Conservation (phyloP, 2,329 filamentous ascomycete species). For the Nemania abortiva region DNA sequence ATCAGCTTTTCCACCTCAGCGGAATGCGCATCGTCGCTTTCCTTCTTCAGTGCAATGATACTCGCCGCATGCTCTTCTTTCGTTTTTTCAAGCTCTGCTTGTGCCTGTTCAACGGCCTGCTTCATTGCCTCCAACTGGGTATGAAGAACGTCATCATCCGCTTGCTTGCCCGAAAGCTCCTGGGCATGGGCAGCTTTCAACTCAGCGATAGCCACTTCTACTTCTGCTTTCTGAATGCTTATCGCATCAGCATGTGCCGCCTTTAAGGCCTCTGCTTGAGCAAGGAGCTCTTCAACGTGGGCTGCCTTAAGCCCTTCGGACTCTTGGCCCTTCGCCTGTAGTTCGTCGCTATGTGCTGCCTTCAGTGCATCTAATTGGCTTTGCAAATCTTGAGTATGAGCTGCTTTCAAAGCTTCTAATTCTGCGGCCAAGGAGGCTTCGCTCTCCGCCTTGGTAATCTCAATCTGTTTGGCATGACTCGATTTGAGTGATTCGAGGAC, state of each 20-base stretch:
- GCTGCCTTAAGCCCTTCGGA: conserved; percentile 45
- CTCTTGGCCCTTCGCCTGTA: conserved; percentile 53
- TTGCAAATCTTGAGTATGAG: conserved; percentile 59
- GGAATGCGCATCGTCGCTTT: conserved; percentile 56
- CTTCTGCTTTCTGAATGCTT: conserved; percentile 34
- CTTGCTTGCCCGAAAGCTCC: conserved; percentile 45
- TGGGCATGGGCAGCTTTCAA: conserved; percentile 48
- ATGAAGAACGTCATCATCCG: conserved; percentile 42
- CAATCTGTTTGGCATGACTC: conserved; percentile 64
- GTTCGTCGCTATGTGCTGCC: conserved; percentile 51
- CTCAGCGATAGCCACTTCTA: conserved; percentile 42
- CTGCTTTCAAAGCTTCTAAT: conserved; percentile 54
- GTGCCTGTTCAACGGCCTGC: conserved; percentile 46
- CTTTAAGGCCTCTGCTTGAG: conserved; percentile 51
- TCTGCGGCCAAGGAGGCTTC: conserved; percentile 56
- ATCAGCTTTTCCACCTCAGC: conserved; percentile 62
- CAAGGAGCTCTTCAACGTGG: conserved; percentile 47
- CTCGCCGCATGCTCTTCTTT: conserved; percentile 52
- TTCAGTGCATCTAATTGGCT: conserved; percentile 56
- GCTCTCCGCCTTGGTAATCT: conserved; percentile 58
- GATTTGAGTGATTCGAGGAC: conserved; percentile 68
- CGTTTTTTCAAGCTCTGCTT: conserved; percentile 52
- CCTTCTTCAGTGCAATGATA: conserved; percentile 57
- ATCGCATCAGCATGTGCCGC: conserved; percentile 52
- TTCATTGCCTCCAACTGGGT: conserved; percentile 49